phyloP scores from a whole-genome alignment of 2,329 filamentous ascomycete species.

The Pestalotiopsis fici region DNA sequence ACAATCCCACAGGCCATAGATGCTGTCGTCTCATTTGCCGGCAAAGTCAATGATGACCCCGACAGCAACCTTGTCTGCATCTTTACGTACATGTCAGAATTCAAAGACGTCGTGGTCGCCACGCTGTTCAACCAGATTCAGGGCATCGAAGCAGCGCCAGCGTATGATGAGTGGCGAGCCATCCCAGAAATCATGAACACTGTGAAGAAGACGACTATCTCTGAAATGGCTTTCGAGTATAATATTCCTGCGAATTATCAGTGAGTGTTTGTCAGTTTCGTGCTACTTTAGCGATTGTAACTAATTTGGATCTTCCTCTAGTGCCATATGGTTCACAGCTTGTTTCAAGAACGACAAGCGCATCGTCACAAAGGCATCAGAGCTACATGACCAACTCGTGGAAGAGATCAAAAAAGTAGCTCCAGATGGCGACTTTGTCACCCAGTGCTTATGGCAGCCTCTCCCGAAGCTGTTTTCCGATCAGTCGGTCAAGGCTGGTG shows the following conservation, averaged over 20 bases:
- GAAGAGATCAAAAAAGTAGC: constrained; percentile 5
- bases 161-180: constrained; percentile 17
- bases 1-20: constrained; percentile 13
- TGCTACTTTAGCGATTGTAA: background rate
- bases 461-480: constrained; percentile 15
- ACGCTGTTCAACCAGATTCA: constrained; percentile 16
- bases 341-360: constrained; percentile 17
- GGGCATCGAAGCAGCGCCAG: constrained; percentile 16
- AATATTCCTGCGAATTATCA: constrained; percentile 14
- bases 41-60: constrained; percentile 13
- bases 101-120: constrained; percentile 16
- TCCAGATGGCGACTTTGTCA: constrained; percentile 12
- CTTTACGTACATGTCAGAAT: constrained; percentile 17
- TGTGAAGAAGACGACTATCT: constrained; percentile 17
- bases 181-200: constrained; percentile 16
- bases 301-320: background rate
- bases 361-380: constrained; percentile 12
- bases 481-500: constrained; percentile 15
- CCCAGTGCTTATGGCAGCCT: constrained; percentile 25
- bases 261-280: constrained; percentile 3
- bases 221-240: constrained; percentile 19
- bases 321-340: constrained; percentile 9
- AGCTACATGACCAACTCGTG: constrained; percentile 14
- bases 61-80: constrained; percentile 20
- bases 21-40: constrained; percentile 11